phyloP scores from a whole-genome alignment of 345 rosid genomes.

The Boechera stricta region DNA sequence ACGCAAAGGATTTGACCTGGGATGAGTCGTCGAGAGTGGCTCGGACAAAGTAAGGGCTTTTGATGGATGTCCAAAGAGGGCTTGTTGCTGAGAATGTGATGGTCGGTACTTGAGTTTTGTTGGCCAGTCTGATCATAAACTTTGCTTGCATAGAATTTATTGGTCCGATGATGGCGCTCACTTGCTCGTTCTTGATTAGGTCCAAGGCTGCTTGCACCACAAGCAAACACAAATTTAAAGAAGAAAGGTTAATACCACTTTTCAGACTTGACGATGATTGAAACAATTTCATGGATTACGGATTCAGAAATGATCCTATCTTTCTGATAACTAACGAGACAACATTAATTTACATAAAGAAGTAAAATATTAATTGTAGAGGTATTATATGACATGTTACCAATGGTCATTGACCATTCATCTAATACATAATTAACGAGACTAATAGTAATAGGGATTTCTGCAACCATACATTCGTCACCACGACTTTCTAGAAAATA shows the following conservation, averaged over 20 bases:
- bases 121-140: conserved; percentile 44
- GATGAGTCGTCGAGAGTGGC: conserved; percentile 49
- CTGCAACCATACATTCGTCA: neutral
- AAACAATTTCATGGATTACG: no score
- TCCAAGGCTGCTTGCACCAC: conserved; percentile 51
- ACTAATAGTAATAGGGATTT: neutral
- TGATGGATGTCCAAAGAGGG: conserved; percentile 41
- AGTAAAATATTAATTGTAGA: neutral
- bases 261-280: neutral
- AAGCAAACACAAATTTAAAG: conserved; percentile 13
- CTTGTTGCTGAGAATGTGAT: conserved; percentile 54
- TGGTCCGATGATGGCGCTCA: conserved; percentile 65
- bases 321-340: no score
- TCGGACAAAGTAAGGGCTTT: conserved; percentile 50
- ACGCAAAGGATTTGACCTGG: conserved; percentile 54
- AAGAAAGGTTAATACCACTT: neutral
- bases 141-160: conserved; percentile 50
- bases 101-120: conserved; percentile 56
- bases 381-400: neutral
- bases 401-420: neutral
- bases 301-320: no score
- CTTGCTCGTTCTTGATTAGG: conserved; percentile 53
- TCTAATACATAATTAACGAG: neutral
- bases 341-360: neutral
- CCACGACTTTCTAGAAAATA: neutral